Evolutionary conservation across 371 early-diverging fungal genomes (phyloP).

Genomic region (Smittium culicis): DNA sequence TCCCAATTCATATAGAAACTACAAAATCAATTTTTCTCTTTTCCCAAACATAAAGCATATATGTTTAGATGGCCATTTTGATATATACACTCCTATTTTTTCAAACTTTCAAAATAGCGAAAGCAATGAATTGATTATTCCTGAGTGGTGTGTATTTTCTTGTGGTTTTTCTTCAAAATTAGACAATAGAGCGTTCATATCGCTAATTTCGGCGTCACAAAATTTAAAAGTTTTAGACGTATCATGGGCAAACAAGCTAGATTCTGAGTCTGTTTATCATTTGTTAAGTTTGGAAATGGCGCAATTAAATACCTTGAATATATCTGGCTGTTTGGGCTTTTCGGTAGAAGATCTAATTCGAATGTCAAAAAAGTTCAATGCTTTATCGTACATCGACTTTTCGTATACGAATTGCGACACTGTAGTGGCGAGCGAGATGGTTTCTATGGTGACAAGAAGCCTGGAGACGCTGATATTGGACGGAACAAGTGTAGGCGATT

Average conservation of each 20-base stretch:
- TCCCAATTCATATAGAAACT: background rate
- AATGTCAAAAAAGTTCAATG: background rate
- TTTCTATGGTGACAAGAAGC: background rate
- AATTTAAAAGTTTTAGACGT: conserved; percentile 7
- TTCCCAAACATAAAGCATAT: conserved; percentile 4
- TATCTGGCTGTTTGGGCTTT: conserved; percentile 9
- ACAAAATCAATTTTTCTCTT: background rate
- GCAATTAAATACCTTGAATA: conserved; percentile 1
- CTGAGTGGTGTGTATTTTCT: conserved; percentile 5
- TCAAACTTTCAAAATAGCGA: background rate
- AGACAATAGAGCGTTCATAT: background rate
- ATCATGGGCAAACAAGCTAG: conserved; percentile 1
- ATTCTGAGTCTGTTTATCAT: background rate
- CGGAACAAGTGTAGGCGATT: conserved; percentile 1
- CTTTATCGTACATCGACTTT: background rate
- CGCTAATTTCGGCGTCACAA: background rate
- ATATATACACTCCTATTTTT: conserved; percentile 7
- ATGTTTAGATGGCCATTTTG: conserved; percentile 10
- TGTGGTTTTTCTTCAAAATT: conserved; percentile 7
- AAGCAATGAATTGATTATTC: background rate
- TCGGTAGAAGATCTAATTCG: conserved; percentile 4
- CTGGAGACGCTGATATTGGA: conserved; percentile 2
- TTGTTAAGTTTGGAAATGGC: background rate
- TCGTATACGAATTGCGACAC: background rate
- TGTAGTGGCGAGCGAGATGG: conserved; percentile 3